phyloP scores from a whole-genome alignment of 352 stramenopile species.

The Phytophthora brassicae region DNA sequence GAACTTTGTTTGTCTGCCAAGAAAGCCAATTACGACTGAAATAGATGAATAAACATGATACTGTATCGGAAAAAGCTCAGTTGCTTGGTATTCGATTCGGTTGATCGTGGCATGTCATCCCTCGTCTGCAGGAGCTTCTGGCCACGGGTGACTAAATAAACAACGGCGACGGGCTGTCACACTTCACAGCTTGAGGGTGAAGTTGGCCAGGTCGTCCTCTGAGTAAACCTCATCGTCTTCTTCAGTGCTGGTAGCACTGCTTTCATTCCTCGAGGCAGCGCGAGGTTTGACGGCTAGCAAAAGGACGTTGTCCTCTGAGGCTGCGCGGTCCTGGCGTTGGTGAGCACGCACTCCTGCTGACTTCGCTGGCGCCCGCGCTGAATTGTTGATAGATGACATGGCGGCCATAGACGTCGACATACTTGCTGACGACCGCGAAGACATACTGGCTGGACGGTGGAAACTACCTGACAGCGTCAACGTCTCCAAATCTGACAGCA shows the following conservation, averaged over 20 bases:
- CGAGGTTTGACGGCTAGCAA: conserved; percentile 19
- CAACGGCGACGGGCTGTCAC: conserved; percentile 5
- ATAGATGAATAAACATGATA: conserved; percentile 16
- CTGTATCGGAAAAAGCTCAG: conserved; percentile 21
- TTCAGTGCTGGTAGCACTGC: conserved; percentile 34
- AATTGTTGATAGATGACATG: conserved; percentile 12
- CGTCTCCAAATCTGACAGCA: conserved; percentile 67
- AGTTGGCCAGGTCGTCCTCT: conserved; percentile 74
- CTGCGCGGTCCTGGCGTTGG: conserved; percentile 44
- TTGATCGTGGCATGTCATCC: background rate
- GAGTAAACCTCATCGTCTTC: conserved; percentile 52
- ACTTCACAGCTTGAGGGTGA: conserved; percentile 44
- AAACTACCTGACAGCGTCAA: conserved; percentile 65
- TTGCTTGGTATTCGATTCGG: conserved; percentile 19
- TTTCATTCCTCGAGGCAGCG: conserved; percentile 25
- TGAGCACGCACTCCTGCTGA: conserved; percentile 20
- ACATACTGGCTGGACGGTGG: conserved; percentile 30
- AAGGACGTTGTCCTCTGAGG: conserved; percentile 61
- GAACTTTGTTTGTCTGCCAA: conserved; percentile 5
- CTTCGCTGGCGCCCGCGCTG: conserved; percentile 16
- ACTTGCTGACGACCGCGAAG: conserved; percentile 22
- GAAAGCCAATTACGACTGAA: conserved; percentile 8
- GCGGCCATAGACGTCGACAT: conserved; percentile 14
- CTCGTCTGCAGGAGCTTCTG: background rate
- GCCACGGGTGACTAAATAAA: conserved; percentile 32